These are phyloP conservation scores for Vitis riparia DNA, from an alignment of 164 flowering plant species.

Conservation along the genomic window DNA sequence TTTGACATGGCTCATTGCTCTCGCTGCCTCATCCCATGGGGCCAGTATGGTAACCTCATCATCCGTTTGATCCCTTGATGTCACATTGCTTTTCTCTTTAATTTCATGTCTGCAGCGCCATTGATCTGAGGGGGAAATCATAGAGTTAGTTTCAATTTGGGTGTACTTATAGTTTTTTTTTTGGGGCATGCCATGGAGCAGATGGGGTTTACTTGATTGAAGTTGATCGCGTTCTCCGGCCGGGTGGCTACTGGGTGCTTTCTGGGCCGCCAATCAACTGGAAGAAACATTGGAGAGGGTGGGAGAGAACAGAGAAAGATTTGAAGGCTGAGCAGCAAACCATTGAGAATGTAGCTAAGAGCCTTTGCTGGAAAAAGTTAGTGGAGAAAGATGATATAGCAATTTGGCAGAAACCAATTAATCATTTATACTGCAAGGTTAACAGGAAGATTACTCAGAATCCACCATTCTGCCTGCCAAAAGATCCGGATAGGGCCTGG, in stretches of 20 bases:
- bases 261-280: constrained; percentile 66
- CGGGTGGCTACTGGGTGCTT: constrained; percentile 68
- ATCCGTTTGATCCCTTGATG: no score
- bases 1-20: constrained; percentile 68
- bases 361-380: constrained; percentile 60
- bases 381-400: constrained; percentile 47
- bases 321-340: constrained; percentile 40
- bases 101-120: background rate
- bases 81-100: background rate
- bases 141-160: no score
- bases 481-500: constrained; percentile 48
- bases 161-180: background rate
- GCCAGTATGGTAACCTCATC: constrained; percentile 29
- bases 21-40: constrained; percentile 66
- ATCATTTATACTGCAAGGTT: constrained; percentile 41
- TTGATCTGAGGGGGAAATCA: no score
- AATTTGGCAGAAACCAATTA: constrained; percentile 58
- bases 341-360: constrained; percentile 48
- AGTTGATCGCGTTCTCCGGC: constrained; percentile 60
- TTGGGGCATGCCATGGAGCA: constrained; percentile 4
- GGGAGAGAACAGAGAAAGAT: constrained; percentile 50
- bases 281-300: constrained; percentile 45
- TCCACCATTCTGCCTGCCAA: constrained; percentile 34
- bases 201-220: constrained; percentile 55
- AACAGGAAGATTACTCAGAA: constrained; percentile 15